Base-by-base conservation (phyloP, 768 basidiomycete genomes). In the Xerocomellus intermedius region DNA sequence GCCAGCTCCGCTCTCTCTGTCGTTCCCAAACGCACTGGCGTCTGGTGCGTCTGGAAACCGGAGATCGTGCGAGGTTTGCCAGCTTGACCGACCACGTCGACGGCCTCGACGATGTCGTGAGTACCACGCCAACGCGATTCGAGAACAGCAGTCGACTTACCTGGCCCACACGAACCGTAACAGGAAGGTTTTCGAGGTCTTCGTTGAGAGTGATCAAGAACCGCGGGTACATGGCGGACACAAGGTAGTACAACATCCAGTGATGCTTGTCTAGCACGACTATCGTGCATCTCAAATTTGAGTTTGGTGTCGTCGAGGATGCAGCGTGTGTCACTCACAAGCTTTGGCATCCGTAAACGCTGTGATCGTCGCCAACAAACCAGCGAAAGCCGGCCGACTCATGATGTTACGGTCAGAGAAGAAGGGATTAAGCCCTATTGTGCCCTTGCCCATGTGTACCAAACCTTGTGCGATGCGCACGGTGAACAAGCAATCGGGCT, bases 371-470 rank as follows among this genome's bases (percentile, higher is more conserved):
- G 94, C 86, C 54, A 99, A 73, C 37, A 98, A 72, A 46, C 96
- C 97, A 35, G 94, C 94, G 14, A 97, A 81, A 6, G 94, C 94
- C 1, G 91, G 84, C 48, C 87, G 82, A 65, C 84, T 90, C 88
- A 98, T 89, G 66, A 96, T 87, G 50, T 81, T 84, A 37, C 96
- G 84, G 72, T 98, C 96, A 33, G 82, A 82, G 82, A 91, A 98
- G 86, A 97, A 98, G 4, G 97, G 96, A 70, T 96, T 98, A 63
- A 99, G 77, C 12, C 91, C 91, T 68, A 99, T 91, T 14, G 95
- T 98, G 35, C 97, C 97, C 74, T 99, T 99, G 71, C 97, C 97
- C 95, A 98, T 95, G 71, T 98, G 94, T n/a, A 98, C 89, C 63
- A 98, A 74, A 19, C 97, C 97, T 73, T 98, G 90, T 3, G 96